A percentile compares a stretch with the other conserved stretches of the same genome.
These are phyloP conservation scores for Cicer cuneatum DNA, from an alignment of 306 rosid species.

Conservation along the genomic window DNA sequence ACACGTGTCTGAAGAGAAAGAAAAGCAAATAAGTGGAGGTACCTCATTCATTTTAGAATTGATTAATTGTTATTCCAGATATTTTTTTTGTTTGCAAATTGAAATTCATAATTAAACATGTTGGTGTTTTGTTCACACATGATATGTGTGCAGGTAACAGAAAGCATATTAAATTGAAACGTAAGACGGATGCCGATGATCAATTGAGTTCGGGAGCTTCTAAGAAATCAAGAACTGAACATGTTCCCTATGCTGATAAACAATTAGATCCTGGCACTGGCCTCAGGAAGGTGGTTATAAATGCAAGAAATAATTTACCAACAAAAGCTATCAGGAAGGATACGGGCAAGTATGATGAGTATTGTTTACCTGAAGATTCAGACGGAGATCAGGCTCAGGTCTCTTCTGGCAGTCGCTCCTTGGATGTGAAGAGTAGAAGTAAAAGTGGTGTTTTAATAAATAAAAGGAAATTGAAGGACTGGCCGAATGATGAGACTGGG, in stretches of 20 bases:
- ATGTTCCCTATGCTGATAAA: constrained; percentile 41
- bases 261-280: constrained; percentile 46
- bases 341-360: constrained; percentile 50
- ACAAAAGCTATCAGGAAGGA: constrained; percentile 54
- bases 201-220: constrained; percentile 51
- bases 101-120: constrained; percentile 25
- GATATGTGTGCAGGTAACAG: constrained; percentile 50
- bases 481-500: constrained; percentile 57
- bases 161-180: constrained; percentile 56
- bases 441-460: constrained; percentile 49
- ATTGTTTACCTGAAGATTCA: constrained; percentile 51
- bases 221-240: constrained; percentile 59
- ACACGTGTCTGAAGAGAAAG: constrained; percentile 53
- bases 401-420: constrained; percentile 48
- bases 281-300: constrained; percentile 50
- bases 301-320: constrained; percentile 50
- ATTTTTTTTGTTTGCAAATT: constrained; percentile 33
- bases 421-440: constrained; percentile 40
- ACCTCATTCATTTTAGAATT: constrained; percentile 38
- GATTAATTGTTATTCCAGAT: constrained; percentile 20
- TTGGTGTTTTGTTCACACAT: constrained; percentile 2
- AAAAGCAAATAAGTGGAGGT: constrained; percentile 58
- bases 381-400: constrained; percentile 51
- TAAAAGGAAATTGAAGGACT: constrained; percentile 65
- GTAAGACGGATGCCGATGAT: constrained; percentile 60